Conservation (phyloP, 768 basidiomycete genomes). For the Lentinula boryana region DNA sequence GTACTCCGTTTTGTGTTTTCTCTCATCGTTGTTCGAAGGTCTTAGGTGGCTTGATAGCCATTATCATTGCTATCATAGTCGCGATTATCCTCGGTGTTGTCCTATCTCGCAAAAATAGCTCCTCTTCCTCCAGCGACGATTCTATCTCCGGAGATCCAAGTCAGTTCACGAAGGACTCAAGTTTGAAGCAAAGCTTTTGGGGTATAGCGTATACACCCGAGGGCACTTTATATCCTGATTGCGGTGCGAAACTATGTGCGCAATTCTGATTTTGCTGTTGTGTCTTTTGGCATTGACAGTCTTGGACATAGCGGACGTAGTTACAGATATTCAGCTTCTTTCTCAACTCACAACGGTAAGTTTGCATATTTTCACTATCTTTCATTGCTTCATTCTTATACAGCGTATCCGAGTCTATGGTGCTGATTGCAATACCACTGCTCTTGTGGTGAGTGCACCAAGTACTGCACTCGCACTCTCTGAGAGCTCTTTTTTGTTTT, state of each 20-base stretch:
- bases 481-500: neutral
- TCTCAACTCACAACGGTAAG: constrained; percentile 72
- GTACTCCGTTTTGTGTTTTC: neutral
- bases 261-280: constrained; percentile 27
- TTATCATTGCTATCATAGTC: constrained; percentile 41
- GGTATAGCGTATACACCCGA: constrained; percentile 79
- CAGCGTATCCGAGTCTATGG: constrained; percentile 75
- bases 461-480: neutral
- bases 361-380: neutral
- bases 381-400: neutral
- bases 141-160: constrained; percentile 57
- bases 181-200: constrained; percentile 71
- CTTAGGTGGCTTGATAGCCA: constrained; percentile 30
- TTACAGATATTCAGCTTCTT: constrained; percentile 44
- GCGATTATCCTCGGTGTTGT: constrained; percentile 47
- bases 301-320: neutral
- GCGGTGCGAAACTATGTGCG: constrained; percentile 45
- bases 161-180: constrained; percentile 63
- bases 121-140: constrained; percentile 1
- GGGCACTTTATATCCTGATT: constrained; percentile 62
- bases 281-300: neutral
- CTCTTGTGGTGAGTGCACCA: constrained; percentile 50
- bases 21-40: constrained; percentile 30
- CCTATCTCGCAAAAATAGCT: neutral
- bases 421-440: constrained; percentile 80